Conservation (phyloP, 78 protist species). For the Isochrysis galbana region DNA sequence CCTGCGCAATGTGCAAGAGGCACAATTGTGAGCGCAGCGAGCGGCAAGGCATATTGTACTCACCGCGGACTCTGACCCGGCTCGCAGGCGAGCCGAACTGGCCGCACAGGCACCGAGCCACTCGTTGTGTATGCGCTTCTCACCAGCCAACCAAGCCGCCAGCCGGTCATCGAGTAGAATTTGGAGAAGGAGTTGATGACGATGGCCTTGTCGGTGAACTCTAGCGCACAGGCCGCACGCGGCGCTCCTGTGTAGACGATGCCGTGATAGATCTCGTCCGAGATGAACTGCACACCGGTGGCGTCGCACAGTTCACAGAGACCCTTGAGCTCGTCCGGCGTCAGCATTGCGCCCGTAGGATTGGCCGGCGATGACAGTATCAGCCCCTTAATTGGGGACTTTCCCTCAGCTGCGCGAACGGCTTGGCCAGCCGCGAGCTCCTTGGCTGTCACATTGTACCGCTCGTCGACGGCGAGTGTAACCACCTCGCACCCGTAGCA, state of each 20-base stretch:
- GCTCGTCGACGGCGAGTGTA: neutral
- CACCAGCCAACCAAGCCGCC: slow-evolving; percentile 1
- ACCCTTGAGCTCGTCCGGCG: neutral
- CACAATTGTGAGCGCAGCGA: too few relatives aligned
- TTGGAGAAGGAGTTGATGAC: neutral
- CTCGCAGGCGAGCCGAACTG: too few relatives aligned
- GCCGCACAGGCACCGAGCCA: too few relatives aligned
- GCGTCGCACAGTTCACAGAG: neutral
- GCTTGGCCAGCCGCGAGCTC: neutral
- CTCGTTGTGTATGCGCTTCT: too few relatives aligned
- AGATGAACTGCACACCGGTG: neutral
- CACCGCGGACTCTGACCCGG: too few relatives aligned
- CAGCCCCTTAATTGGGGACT: neutral
- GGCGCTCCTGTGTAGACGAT: neutral
- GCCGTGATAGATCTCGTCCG: neutral
- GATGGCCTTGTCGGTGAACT: neutral
- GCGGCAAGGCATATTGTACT: too few relatives aligned
- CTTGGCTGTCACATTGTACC: neutral
- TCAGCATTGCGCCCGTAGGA: neutral
- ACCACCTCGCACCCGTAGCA: neutral
- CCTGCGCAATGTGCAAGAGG: too few relatives aligned
- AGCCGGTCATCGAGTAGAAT: neutral
- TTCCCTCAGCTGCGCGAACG: neutral
- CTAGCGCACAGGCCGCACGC: neutral
- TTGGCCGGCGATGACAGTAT: neutral